A percentile compares a stretch with the other conserved stretches of the same genome.
These are phyloP conservation scores for Lathyrus aphaca DNA, from an alignment of 306 rosid species.

Conservation along the genomic window DNA sequence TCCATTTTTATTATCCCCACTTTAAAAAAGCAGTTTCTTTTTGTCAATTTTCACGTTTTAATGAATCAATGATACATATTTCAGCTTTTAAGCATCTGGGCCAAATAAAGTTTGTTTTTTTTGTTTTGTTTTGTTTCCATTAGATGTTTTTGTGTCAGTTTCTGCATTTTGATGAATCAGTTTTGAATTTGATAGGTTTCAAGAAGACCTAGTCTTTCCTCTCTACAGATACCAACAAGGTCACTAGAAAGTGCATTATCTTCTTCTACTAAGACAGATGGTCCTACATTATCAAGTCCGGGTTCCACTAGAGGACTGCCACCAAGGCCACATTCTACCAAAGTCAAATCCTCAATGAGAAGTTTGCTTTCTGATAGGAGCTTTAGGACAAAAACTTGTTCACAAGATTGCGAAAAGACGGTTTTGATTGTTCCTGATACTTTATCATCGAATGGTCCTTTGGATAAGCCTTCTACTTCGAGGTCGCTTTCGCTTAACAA, in stretches of 20 bases:
- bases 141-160: background rate
- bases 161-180: conserved; percentile 1
- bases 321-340: conserved; percentile 69
- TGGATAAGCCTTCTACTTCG: conserved; percentile 61
- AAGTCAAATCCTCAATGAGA: conserved; percentile 58
- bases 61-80: conserved; percentile 4
- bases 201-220: conserved; percentile 60
- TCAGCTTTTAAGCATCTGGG: conserved; percentile 32
- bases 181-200: conserved; percentile 38
- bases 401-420: conserved; percentile 60
- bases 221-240: conserved; percentile 71
- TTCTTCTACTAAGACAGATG: conserved; percentile 53
- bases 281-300: conserved; percentile 52
- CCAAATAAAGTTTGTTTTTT: conserved; percentile 2
- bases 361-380: conserved; percentile 65
- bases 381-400: conserved; percentile 48
- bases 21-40: background rate
- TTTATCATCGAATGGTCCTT: conserved; percentile 45
- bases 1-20: conserved; percentile 23
- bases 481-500: conserved; percentile 69
- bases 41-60: background rate
- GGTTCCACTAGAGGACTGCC: conserved; percentile 73
- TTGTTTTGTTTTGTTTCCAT: background rate
- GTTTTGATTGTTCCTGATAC: conserved; percentile 67
- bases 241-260: conserved; percentile 63